Evolutionary conservation across 2,329 filamentous ascomycete genomes (phyloP), one percentile per base, ranked within the genome.

Genomic region (Pseudocercospora cruenta): DNA sequence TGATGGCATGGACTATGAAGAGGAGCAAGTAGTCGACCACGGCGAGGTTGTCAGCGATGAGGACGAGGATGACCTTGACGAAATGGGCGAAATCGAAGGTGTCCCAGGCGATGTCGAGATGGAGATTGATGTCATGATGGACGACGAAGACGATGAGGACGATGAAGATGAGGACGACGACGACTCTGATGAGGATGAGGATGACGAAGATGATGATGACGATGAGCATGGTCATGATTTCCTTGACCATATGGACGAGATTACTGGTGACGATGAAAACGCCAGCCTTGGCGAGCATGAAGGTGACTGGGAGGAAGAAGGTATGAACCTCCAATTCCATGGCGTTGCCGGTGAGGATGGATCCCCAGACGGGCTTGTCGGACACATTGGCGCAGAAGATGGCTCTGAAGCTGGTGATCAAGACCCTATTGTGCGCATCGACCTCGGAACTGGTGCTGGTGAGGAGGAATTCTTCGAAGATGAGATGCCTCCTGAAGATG

Each of bases 1-100:
- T 22, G 88, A 97, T 43, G 94, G 96, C 71, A 95, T 97, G 88
- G 92, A 96, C 62, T 97, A 96, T 73, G 93, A 95, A 53, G 91
- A 94, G 71, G 93, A 93, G 86, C 90, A 90, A 64, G 91, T 89
- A 0, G 87, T 88, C 69, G 91, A 94, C 74, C 92, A 92, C 65
- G 92, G 93, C 73, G 92, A 95, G 71, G 91, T 94, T 64, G 89
- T 97, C 65, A 97, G 94, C 74, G 94, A 96, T 74, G 92, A 95
- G 65, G 92, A 96, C 67, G 85, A 91, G 69, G 92, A 96, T 64
- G 91, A 91, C 28, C 85, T 93, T 60, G 89, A 89, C 67, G 91
- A 89, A 45, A 94, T 96, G 85, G 94, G 93, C 5, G 84, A 84
- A 10, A 86, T 90, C 58, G 87, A 90, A 82, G 87, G 87, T 64